Evolutionary conservation across 371 early-diverging fungal species (phyloP), one percentile per base, ranked within the genome.

Genomic region (Apophysomyces ossiformis): DNA sequence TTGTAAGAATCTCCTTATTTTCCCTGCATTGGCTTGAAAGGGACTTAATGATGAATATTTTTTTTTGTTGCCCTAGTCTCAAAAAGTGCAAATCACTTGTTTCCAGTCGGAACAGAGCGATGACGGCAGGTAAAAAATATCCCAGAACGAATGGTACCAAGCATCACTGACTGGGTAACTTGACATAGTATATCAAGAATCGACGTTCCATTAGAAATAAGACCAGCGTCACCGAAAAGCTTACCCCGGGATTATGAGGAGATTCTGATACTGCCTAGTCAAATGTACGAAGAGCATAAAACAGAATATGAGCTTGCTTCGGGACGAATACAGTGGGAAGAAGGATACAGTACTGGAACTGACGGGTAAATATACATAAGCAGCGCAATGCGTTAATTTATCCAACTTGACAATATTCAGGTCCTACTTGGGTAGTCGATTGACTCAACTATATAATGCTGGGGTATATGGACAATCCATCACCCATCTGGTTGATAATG

Each of bases 391-490:
- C 1, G 2, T 15, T 1, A 43, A 43, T 45, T 45, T 7, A 45
- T 45, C 16, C 8, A 45, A 3, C 46, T n/a, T 45, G 16, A n/a
- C 13, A 6, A 6, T 13, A 18, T 45, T 4, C 7, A 45, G 46
- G 16, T 12, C 46, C 6, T 75, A 11, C 3, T 58, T 74, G 36
- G 68, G 78, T 0, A 71, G 79, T 21, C 61, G 67, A 9, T 75
- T 87, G 76, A 80, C 83, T 0, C 60, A 81, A 43, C 68, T 85
- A 18, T 82, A 87, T 21, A 86, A 89, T 61, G 78, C 87, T 7
- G 81, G 85, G 3, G 77, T 86, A 1, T 89, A 87, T 75, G 85
- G 85, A 2, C 83, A 85, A 16, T 78, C 85, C 11, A 68, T 85
- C 7, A 78, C 81, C 0, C 76, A 75, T 67, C 64, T 85, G 50